Conservation (phyloP, 805 yeast species). For the Pichia heedii region DNA sequence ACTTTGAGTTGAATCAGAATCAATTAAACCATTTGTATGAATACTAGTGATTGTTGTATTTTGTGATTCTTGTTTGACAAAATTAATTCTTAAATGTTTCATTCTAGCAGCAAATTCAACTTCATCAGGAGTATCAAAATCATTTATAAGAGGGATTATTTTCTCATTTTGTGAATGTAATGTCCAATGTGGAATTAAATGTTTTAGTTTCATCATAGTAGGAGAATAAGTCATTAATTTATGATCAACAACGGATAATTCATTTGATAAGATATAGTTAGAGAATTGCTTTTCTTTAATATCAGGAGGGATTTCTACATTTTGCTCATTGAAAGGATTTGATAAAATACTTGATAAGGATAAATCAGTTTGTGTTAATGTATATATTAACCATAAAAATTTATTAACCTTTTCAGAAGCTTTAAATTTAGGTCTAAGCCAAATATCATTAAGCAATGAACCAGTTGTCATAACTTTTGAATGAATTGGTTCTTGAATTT, state of each 20-base stretch:
- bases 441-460: conserved; percentile 61
- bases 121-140: conserved; percentile 41
- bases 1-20: background rate
- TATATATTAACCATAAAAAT: conserved; percentile 75
- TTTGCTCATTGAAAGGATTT: conserved; percentile 25
- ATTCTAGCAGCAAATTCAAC: conserved; percentile 39
- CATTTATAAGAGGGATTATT: conserved; percentile 21
- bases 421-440: conserved; percentile 51
- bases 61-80: conserved; percentile 9
- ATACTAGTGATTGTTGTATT: conserved; percentile 1
- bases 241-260: conserved; percentile 13
- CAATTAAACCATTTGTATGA: background rate
- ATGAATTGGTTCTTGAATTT: conserved; percentile 6
- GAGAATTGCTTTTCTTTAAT: background rate
- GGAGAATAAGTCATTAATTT: conserved; percentile 14
- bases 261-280: background rate
- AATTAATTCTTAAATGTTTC: conserved; percentile 34
- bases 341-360: conserved; percentile 33
- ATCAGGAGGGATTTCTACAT: background rate
- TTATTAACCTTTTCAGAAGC: conserved; percentile 62
- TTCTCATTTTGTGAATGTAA: background rate
- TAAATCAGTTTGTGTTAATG: conserved; percentile 68
- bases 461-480: conserved; percentile 14
- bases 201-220: conserved; percentile 19
- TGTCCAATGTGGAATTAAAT: conserved; percentile 16